These are phyloP conservation scores for Botrytis aclada DNA, from an alignment of 2,329 filamentous ascomycete genomes.

Conservation along the genomic window DNA sequence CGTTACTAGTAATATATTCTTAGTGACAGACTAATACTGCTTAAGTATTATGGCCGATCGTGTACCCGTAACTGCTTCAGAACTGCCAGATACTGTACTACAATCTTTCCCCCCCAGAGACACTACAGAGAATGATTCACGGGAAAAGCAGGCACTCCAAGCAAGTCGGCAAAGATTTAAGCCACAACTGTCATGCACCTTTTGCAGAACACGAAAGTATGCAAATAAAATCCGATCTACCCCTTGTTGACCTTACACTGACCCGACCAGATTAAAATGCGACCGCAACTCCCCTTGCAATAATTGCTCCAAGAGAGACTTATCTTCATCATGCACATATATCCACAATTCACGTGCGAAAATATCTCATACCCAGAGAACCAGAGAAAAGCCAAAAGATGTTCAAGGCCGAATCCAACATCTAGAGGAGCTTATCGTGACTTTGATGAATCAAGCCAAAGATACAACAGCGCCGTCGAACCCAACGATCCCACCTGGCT, in stretches of 20 bases:
- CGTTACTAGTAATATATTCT: not conserved
- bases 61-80: not conserved
- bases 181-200: constrained; percentile 33
- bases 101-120: not conserved
- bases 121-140: not conserved
- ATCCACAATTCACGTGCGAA: constrained; percentile 42
- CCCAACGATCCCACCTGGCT: not conserved
- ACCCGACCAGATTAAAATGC: constrained; percentile 44
- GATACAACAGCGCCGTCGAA: not conserved
- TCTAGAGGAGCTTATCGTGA: constrained; percentile 55
- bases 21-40: not conserved
- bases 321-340: constrained; percentile 48
- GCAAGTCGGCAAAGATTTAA: constrained; percentile 29
- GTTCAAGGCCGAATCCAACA: constrained; percentile 53
- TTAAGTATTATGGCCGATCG: not conserved
- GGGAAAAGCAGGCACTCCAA: not conserved
- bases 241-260: not conserved
- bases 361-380: constrained; percentile 21
- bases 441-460: constrained; percentile 43
- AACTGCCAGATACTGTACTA: not conserved
- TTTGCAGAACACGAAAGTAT: constrained; percentile 33
- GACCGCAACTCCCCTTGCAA: constrained; percentile 51
- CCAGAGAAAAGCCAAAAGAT: constrained; percentile 39
- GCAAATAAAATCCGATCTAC: not conserved
- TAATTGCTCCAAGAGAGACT: constrained; percentile 51